These are phyloP conservation scores for Lantana camara DNA, from an alignment of 257 asterid species.

Conservation along the genomic window DNA sequence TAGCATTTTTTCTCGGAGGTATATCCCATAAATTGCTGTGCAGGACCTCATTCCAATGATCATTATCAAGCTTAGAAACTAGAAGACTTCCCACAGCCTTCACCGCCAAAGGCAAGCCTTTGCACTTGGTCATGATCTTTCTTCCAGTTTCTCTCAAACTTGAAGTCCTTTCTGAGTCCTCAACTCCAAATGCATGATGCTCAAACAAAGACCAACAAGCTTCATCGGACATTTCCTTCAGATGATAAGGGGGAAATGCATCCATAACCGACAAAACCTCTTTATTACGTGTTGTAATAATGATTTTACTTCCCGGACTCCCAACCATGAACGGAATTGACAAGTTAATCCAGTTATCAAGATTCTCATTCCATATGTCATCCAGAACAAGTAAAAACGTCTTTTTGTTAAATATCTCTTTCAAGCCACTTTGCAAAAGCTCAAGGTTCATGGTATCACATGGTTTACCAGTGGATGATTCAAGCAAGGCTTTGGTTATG, in stretches of 20 bases:
- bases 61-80: constrained; percentile 37
- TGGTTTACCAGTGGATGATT: constrained; percentile 44
- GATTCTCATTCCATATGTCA: constrained; percentile 52
- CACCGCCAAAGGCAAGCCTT: constrained; percentile 58
- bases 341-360: constrained; percentile 42
- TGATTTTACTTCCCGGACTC: constrained; percentile 42
- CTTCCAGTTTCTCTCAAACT: constrained; percentile 41
- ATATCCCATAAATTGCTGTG: constrained; percentile 50
- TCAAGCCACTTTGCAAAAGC: constrained; percentile 42
- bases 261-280: constrained; percentile 42
- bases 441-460: constrained; percentile 43
- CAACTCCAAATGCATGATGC: constrained; percentile 38
- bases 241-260: constrained; percentile 36
- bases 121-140: constrained; percentile 43
- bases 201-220: constrained; percentile 46
- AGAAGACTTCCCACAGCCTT: constrained; percentile 49
- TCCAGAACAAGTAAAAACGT: constrained; percentile 49
- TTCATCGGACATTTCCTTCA: constrained; percentile 46
- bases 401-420: constrained; percentile 35
- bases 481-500: constrained; percentile 42
- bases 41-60: constrained; percentile 44
- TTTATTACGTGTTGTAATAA: constrained; percentile 46
- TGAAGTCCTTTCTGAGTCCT: constrained; percentile 23
- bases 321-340: constrained; percentile 41
- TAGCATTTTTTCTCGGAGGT: constrained; percentile 35